Evolutionary conservation across 2,329 filamentous ascomycete species (phyloP).

Genomic region (Pseudopyrenochaeta lycopersici): DNA sequence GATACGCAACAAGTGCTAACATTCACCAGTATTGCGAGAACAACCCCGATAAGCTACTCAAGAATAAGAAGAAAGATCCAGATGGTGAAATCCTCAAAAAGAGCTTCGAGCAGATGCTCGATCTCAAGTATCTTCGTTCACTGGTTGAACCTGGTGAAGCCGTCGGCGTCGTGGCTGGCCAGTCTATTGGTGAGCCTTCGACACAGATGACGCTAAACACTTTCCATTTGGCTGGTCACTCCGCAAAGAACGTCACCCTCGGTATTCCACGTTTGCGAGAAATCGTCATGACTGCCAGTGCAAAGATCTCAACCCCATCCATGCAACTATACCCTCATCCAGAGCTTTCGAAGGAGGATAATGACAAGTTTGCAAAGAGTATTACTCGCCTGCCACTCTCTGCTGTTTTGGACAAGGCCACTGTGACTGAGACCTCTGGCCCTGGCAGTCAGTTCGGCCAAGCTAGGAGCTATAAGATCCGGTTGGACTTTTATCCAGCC

Average conservation of each 20-base stretch:
- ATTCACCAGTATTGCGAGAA: constrained; percentile 73
- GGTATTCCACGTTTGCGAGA: constrained; percentile 97
- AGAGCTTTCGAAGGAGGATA: constrained; percentile 73
- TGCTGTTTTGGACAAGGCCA: constrained; percentile 82
- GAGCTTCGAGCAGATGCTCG: constrained; percentile 83
- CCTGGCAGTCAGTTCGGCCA: constrained; percentile 72
- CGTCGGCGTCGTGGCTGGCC: constrained; percentile 94
- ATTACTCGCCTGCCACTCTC: constrained; percentile 87
- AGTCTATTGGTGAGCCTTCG: constrained; percentile 95
- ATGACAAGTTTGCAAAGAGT: constrained; percentile 85
- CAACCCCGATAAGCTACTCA: constrained; percentile 71
- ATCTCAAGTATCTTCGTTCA: constrained; percentile 91
- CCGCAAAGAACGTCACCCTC: constrained; percentile 96
- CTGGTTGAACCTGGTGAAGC: constrained; percentile 95
- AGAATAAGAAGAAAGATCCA: constrained; percentile 66
- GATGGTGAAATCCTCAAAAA: constrained; percentile 63
- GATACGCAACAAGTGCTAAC: constrained; percentile 17
- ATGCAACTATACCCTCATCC: constrained; percentile 85
- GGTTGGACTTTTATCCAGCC: constrained; percentile 82
- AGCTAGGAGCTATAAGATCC: constrained; percentile 86
- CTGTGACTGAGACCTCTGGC: constrained; percentile 81
- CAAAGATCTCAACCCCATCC: constrained; percentile 85
- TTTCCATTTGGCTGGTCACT: constrained; percentile 98
- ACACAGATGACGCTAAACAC: constrained; percentile 99
- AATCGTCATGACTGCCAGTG: constrained; percentile 97